Base-by-base conservation (phyloP, 148 eudicot genomes). In the Bassia scoparia region DNA sequence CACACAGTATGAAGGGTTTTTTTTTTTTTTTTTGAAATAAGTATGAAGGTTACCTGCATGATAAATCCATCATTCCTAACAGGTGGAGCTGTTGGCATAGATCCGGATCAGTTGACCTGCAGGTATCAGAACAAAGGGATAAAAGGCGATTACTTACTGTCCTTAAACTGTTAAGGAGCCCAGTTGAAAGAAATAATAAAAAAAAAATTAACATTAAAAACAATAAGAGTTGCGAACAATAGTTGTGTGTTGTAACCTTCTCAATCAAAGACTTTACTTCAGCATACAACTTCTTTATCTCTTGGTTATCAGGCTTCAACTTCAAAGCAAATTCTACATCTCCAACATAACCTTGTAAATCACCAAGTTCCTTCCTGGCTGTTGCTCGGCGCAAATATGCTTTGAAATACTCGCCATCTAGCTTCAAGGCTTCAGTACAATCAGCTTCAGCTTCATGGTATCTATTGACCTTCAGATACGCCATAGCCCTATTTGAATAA, bases 401-500 rank as follows among this genome's bases (percentile, higher is more conserved):
- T 80, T 93, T 93, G 61, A 89, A 79, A 83, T 90, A 90, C 17
- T 92, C 88, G 73, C 88, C 94, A 83, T 93, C 92, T 75, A 93
- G 76, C 78, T 85, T 85, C 70, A 93, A 82, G 62, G 98, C 92
- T 82, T 90, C 97, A 6, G 97, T 83, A 79, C 98, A 93, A 79
- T 93, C 98, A 76, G 80, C 83, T 81, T 93, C 98, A 23, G 97
- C 98, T 74, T 93, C 98, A 77, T 69, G 80, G 70, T 81, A 89
- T 79, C 90, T 90, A 76, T 69, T 85, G 56, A 89, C 68, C 77
- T 90, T 93, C 27, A 90, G 83, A 82, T 89, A 93, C 41, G 93
- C 90, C 98, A 90, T 85, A 70, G 98, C 98, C 72, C 98, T 90
- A 75, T 93, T 93, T 61, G 92, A 95, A 87, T 86, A 85, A 64